Evolutionary conservation across 176 grass and related monocot species (phyloP).

Genomic region (Tillandsia fasciculata): DNA sequence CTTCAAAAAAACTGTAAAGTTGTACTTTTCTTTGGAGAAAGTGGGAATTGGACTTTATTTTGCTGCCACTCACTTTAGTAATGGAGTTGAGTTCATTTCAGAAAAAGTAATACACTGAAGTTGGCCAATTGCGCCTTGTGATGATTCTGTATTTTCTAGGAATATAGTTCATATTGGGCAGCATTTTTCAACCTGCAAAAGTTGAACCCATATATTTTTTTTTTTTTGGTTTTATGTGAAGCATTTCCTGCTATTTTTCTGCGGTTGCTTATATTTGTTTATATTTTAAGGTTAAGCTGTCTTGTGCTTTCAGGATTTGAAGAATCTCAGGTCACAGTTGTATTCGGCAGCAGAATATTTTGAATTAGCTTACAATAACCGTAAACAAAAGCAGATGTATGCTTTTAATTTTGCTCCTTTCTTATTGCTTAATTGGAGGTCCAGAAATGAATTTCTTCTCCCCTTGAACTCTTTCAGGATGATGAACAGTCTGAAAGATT

Average conservation of each 20-base stretch:
- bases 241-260: not conserved
- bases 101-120: too few relatives aligned
- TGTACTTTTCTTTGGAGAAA: too few relatives aligned
- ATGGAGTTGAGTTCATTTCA: too few relatives aligned
- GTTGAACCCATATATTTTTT: not conserved
- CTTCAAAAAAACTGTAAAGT: too few relatives aligned
- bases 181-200: not conserved
- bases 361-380: constrained; percentile 51
- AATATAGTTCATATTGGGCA: too few relatives aligned
- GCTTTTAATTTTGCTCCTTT: not conserved
- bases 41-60: too few relatives aligned
- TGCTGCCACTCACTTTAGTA: too few relatives aligned
- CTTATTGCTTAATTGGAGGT: constrained; percentile 1
- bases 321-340: constrained; percentile 53
- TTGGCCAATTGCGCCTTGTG: too few relatives aligned
- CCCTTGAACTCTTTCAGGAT: constrained; percentile 36
- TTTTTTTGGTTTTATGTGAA: too few relatives aligned
- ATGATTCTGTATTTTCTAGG: too few relatives aligned
- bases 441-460: not conserved
- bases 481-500: constrained; percentile 53
- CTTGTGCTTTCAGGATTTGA: constrained; percentile 56
- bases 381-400: constrained; percentile 42
- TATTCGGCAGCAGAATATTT: constrained; percentile 85
- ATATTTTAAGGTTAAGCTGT: not conserved
- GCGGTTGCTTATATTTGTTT: not conserved